Evolutionary conservation across 176 grass and related monocot species (phyloP), one percentile per base, ranked within the genome.

Genomic region (Musa acuminata): DNA sequence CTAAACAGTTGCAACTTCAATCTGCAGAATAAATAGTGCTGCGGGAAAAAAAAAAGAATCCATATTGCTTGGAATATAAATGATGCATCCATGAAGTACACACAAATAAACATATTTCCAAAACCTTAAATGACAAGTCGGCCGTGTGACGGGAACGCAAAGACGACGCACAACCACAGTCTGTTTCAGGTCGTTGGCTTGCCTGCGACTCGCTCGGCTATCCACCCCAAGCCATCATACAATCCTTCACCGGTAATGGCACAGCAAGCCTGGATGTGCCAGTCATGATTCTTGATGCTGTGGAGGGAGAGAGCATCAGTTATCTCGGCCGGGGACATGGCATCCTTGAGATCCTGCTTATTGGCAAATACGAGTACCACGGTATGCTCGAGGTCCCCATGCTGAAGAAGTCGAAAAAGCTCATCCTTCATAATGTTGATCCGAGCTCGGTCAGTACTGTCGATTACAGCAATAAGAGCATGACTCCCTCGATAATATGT

Each of bases 271-370:
- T 98, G 94, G 79, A 98, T 93, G 79, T 98, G 94, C 94, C 94
- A 98, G 62, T 98, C 88, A 1, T 93, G 94, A 72, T 89, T 81
- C 79, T 93, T 98, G 75, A 98, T 98, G 84, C 87, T 93, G 80
- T 98, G 94, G 23, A 98, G 80, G n/a, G 90, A 92, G 52, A 98
- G 83, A 29, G 94, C 88, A 19, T 98, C 94, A 0, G 90, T 98
- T 81, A 98, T 93, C 87, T 98, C 95, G 2, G 93, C 90, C 0
- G 95, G 90, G 2, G 77, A 72, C 94, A 98, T 98, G 9, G 94
- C 90, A 0, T 98, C 94, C 82, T 93, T 91, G 69, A 98, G 84
- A 82, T 98, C 94, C 80, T 98, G 90, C 78, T 98, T 98, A 77
- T 98, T 98, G 0, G 94, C 94, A 53, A 98, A 98, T 19, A 93